These are phyloP conservation scores for Fusarium compactum DNA, from an alignment of 2,329 filamentous ascomycete species.

Conservation along the genomic window DNA sequence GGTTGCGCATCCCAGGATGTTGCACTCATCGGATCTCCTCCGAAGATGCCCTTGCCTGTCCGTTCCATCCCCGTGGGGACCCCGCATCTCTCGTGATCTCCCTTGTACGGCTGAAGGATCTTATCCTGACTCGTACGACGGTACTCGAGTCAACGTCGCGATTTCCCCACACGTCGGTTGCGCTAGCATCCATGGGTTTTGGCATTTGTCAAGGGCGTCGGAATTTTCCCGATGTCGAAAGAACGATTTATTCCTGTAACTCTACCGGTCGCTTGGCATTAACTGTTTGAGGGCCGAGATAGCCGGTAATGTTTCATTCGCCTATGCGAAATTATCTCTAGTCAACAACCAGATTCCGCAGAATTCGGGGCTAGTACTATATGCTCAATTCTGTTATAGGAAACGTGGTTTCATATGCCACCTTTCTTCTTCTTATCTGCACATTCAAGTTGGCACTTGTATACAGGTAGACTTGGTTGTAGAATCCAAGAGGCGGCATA, in stretches of 20 bases:
- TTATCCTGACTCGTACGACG: background rate
- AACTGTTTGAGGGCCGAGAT: background rate
- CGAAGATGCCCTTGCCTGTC: background rate
- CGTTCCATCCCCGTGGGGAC: background rate
- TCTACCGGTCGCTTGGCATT: background rate
- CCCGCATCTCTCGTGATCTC: background rate
- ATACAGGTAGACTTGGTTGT: too few relatives aligned
- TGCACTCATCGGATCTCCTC: background rate
- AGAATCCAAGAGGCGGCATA: too few relatives aligned
- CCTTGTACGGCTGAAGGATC: background rate
- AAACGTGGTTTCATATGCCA: too few relatives aligned
- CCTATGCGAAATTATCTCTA: background rate
- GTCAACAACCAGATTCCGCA: too few relatives aligned
- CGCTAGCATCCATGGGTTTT: too few relatives aligned
- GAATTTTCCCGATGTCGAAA: background rate
- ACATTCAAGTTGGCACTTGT: too few relatives aligned
- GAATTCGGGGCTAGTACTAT: too few relatives aligned
- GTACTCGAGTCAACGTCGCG: background rate
- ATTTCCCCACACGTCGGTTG: background rate
- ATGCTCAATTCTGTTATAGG: too few relatives aligned
- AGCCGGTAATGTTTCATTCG: background rate
- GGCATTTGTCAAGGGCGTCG: background rate
- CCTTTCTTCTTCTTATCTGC: too few relatives aligned
- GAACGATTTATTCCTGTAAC: background rate
- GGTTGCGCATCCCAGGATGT: fast-evolving